A percentile compares a stretch with the other conserved stretches of the same genome.
phyloP scores from a whole-genome alignment of 768 basidiomycete genomes.

The Rickenella mellea region DNA sequence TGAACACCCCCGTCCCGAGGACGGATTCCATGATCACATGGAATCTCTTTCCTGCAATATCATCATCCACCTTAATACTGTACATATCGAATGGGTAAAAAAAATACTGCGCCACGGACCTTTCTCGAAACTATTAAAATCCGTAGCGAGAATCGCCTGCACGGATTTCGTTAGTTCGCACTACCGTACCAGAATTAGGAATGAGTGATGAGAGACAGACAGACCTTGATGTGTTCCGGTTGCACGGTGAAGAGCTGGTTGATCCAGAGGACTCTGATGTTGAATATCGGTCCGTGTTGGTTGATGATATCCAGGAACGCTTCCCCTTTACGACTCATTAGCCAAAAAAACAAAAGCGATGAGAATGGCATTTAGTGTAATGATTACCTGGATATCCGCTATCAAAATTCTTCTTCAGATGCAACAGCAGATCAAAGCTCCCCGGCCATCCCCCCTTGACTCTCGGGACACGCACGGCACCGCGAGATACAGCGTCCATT shows the following conservation, averaged over 20 bases:
- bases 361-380: too few relatives aligned
- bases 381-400: constrained; percentile 48
- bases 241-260: constrained; percentile 30
- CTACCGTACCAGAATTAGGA: too few relatives aligned
- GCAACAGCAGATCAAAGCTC: constrained; percentile 34
- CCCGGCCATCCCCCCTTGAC: constrained; percentile 30
- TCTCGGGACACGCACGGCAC: constrained; percentile 34
- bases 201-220: too few relatives aligned
- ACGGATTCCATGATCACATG: constrained; percentile 19
- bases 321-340: too few relatives aligned
- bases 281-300: constrained; percentile 8
- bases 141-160: constrained; percentile 35
- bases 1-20: constrained; percentile 56
- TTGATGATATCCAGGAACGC: not conserved
- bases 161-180: too few relatives aligned
- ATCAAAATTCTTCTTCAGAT: constrained; percentile 26
- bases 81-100: constrained; percentile 14
- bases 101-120: constrained; percentile 11
- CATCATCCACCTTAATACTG: not conserved
- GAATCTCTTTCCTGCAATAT: constrained; percentile 12
- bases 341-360: too few relatives aligned
- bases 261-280: constrained; percentile 12
- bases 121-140: constrained; percentile 34
- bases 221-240: constrained; percentile 37
- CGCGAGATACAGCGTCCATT: constrained; percentile 31